A percentile compares a stretch with the other conserved stretches of the same genome.
phyloP scores from a whole-genome alignment of 805 yeast species.

The Candida andamanensis region DNA sequence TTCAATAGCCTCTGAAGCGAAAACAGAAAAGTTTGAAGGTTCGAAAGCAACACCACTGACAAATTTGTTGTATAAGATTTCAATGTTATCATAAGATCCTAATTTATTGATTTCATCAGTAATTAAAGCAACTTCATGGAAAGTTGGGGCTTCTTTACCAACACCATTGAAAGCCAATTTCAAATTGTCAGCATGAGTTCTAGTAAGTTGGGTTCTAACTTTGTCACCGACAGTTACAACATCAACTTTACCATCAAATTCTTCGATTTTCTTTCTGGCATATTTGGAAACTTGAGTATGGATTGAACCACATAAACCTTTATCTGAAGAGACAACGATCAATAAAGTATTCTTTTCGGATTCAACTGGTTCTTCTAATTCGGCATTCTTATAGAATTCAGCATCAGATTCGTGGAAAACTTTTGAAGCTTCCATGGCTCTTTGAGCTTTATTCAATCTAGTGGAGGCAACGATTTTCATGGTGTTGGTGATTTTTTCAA shows the following conservation, averaged over 20 bases:
- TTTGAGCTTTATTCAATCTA: constrained; percentile 90
- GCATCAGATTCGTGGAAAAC: constrained; percentile 75
- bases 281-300: constrained; percentile 93
- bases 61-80: constrained; percentile 83
- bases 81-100: constrained; percentile 70
- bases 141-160: constrained; percentile 96
- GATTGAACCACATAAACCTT: constrained; percentile 98
- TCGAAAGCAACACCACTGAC: constrained; percentile 85
- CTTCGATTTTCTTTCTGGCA: constrained; percentile 63
- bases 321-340: constrained; percentile 90
- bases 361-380: constrained; percentile 49
- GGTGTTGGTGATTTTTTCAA: constrained; percentile 98
- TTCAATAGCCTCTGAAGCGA: constrained; percentile 65
- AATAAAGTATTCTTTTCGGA: constrained; percentile 69
- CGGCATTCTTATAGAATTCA: constrained; percentile 77
- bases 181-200: constrained; percentile 69
- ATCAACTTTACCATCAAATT: constrained; percentile 61
- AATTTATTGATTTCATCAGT: constrained; percentile 74
- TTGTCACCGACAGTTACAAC: constrained; percentile 92
- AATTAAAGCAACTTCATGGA: constrained; percentile 82
- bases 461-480: constrained; percentile 99
- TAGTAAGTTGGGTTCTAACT: constrained; percentile 78
- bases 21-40: constrained; percentile 67
- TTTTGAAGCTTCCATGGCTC: constrained; percentile 86
- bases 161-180: constrained; percentile 80